phyloP scores from a whole-genome alignment of 257 asterid genomes.

The Solanum clarkiae region DNA sequence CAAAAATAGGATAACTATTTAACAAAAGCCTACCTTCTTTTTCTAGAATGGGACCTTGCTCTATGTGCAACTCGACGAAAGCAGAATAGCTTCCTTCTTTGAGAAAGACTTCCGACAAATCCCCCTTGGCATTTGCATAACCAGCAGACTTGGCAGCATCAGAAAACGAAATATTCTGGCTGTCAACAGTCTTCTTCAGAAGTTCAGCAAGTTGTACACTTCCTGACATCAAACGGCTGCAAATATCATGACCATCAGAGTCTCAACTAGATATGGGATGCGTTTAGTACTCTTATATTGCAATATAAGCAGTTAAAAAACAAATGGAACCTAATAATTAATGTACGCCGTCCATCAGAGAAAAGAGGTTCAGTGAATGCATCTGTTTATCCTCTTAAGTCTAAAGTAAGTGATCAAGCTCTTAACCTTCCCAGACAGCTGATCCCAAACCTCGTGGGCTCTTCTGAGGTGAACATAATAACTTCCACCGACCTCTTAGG shows the following conservation, averaged over 20 bases:
- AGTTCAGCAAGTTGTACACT: constrained; percentile 48
- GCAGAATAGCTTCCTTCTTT: constrained; percentile 67
- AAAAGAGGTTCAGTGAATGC: not conserved
- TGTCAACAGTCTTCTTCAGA: constrained; percentile 54
- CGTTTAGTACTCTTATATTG: not conserved
- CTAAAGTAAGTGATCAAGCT: not conserved
- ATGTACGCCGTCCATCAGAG: not conserved
- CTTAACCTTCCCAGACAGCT: constrained; percentile 93
- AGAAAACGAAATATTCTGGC: constrained; percentile 44
- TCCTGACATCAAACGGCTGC: constrained; percentile 91
- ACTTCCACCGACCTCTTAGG: constrained; percentile 89
- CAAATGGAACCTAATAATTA: not conserved
- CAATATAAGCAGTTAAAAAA: not conserved
- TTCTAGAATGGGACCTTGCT: constrained; percentile 97
- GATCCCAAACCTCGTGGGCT: constrained; percentile 95
- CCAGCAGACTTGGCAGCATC: constrained; percentile 80
- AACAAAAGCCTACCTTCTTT: constrained; percentile 52
- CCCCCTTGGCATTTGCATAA: constrained; percentile 25
- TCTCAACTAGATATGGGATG: not conserved
- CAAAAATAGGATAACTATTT: not conserved
- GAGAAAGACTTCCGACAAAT: constrained; percentile 51
- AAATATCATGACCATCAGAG: constrained; percentile 20
- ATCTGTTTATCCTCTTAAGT: not conserved
- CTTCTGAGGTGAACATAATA: constrained; percentile 96
- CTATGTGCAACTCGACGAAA: constrained; percentile 82